phyloP scores from a whole-genome alignment of 345 rosid species.

The Diplotaxis tenuifolia region DNA sequence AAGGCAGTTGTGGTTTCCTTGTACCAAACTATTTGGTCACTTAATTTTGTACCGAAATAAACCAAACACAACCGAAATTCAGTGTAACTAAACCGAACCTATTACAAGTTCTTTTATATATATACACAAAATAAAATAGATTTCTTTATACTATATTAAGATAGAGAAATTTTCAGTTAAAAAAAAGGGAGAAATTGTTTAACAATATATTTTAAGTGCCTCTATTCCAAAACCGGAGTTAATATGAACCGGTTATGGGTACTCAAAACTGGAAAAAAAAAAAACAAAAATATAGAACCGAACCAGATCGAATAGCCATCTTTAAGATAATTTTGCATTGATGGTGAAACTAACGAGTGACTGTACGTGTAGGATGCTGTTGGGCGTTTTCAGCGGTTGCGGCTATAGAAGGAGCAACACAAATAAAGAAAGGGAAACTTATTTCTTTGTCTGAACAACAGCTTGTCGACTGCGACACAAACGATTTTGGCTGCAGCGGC shows the following conservation, averaged over 20 bases:
- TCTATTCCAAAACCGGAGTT: not conserved
- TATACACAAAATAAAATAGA: not conserved
- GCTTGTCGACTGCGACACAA: slow-evolving; percentile 51
- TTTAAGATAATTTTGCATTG: not conserved
- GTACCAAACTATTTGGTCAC: not conserved
- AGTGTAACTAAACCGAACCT: not conserved
- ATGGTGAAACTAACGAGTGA: not conserved
- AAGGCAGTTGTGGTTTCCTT: no score
- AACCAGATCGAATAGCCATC: not conserved
- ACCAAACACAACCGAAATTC: not conserved
- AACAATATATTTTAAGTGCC: not conserved
- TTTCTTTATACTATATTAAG: not conserved
- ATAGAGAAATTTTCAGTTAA: not conserved
- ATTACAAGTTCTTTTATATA: not conserved
- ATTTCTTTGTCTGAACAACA: slow-evolving; percentile 65
- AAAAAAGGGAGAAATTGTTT: no score
- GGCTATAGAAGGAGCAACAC: slow-evolving; percentile 55
- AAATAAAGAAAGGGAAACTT: slow-evolving; percentile 52
- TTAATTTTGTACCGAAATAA: not conserved
- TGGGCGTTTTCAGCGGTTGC: slow-evolving; percentile 83
- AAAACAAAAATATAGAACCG: not conserved
- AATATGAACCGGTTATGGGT: not conserved
- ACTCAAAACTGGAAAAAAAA: no score
- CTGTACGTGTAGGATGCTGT: slow-evolving; percentile 44
- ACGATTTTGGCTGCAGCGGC: slow-evolving; percentile 47